Evolutionary conservation across 108 stramenopile species (phyloP).

Genomic region (Nitzschia sp.): DNA sequence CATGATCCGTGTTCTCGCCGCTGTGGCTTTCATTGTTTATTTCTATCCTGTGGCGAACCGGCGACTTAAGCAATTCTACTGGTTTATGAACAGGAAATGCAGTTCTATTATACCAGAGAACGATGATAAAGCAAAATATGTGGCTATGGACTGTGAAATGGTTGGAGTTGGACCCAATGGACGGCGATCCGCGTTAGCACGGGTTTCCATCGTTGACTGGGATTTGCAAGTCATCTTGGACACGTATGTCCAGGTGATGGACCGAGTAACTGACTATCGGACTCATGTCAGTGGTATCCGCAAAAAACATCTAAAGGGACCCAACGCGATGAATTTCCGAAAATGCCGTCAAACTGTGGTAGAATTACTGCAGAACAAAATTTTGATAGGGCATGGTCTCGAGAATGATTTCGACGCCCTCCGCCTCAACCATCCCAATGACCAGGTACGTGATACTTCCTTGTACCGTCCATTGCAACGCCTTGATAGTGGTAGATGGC

Average conservation of each 20-base stretch:
- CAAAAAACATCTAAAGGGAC: conserved; percentile 64
- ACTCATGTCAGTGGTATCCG: conserved; percentile 86
- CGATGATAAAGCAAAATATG: conserved; percentile 44
- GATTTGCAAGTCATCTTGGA: conserved; percentile 72
- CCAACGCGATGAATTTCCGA: conserved; percentile 70
- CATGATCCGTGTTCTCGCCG: not conserved
- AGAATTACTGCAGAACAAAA: conserved; percentile 69
- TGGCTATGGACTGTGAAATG: conserved; percentile 98
- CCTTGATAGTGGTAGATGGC: conserved; percentile 73
- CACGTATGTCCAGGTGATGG: conserved; percentile 84
- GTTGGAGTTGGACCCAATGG: conserved; percentile 89
- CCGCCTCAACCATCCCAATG: conserved; percentile 83
- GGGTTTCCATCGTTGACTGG: conserved; percentile 84
- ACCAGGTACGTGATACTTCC: conserved; percentile 87
- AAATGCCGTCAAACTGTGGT: conserved; percentile 77
- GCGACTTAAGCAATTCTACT: not conserved
- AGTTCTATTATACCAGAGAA: not conserved
- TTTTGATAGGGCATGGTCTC: conserved; percentile 96
- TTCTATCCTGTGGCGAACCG: not conserved
- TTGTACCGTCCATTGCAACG: conserved; percentile 87
- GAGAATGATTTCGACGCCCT: conserved; percentile 93
- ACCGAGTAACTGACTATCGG: conserved; percentile 92
- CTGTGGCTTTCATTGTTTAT: not conserved
- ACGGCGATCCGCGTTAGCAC: conserved; percentile 76
- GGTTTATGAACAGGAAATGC: not conserved